Evolutionary conservation across 352 stramenopile genomes (phyloP), one percentile per base, ranked within the genome.

Genomic region (Phytopythium ostracodes): DNA sequence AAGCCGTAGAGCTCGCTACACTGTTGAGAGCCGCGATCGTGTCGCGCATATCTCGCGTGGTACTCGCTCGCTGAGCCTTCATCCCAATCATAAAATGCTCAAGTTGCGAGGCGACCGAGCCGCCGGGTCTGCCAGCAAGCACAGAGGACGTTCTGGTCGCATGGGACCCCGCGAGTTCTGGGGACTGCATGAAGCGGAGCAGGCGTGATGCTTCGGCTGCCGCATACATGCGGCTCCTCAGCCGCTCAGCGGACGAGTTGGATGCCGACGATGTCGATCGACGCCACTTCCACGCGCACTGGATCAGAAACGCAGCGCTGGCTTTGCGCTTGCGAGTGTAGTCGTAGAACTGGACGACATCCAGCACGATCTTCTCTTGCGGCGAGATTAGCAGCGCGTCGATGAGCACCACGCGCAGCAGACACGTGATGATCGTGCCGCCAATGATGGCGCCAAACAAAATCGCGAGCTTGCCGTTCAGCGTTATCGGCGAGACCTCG

Each of bases 321-420:
- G 63, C 63, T 56, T 79, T 82, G 38, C 76, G 74, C 25, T 70
- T 64, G 10, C 72, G 78, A 20, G 73, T 62, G 51, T 81, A 75
- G 31, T 76, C 63, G 67, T 88, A 80, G 58, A 88, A 88, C 17
- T 73, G 66, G 12, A 83, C 78, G 24, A 88, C 76, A 53, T 88
- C 74, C 18, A 88, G 76, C 42, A 88, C 78, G 25, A 78, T 69
- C 60, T 79, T 72, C 59, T 88, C 78, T 64, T 86, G 76, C 18
- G 74, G 72, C 27, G 74, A 81, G 31, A 88, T 49, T 24, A 77
- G 71, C 29, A 88, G 65, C 5, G 76, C 73, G 56, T 86, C 76
- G 47, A 86, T 86, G 64, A 88, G 74, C 38, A 84, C 71, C 36
- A 86, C 79, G 31, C 76, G 79, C 44, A 88, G 43, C 33, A 88